phyloP scores from a whole-genome alignment of 257 asterid genomes.

The Solanum verrucosum region DNA sequence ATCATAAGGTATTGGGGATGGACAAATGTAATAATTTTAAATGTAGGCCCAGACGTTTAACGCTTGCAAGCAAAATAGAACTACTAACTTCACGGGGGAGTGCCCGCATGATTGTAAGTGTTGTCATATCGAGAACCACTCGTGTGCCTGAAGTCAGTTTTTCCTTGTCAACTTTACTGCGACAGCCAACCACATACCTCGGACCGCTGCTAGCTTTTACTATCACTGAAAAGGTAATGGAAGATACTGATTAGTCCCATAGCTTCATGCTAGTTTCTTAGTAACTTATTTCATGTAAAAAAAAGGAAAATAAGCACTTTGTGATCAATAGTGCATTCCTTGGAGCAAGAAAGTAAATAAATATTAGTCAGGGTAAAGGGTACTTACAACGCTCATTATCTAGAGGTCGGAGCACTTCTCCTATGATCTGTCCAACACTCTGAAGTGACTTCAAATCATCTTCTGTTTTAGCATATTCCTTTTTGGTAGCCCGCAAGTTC shows the following conservation, averaged over 20 bases:
- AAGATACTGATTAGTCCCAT: not conserved
- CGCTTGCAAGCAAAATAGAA: not conserved
- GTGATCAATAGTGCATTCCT: not conserved
- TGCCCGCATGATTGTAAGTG: conserved; percentile 95
- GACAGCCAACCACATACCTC: conserved; percentile 95
- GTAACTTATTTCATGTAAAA: not conserved
- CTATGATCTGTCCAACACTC: conserved; percentile 98
- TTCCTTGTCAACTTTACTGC: conserved; percentile 92
- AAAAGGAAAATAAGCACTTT: not conserved
- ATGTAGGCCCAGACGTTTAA: not conserved
- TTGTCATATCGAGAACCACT: conserved; percentile 96
- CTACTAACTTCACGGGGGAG: conserved; percentile 89
- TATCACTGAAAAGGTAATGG: conserved; percentile 42
- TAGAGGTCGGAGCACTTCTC: conserved; percentile 94
- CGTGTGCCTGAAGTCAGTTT: conserved; percentile 91
- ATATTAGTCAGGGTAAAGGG: conserved; percentile 1
- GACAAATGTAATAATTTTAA: not conserved
- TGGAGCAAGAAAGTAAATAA: not conserved
- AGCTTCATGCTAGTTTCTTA: not conserved
- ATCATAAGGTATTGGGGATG: not conserved
- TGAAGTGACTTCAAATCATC: conserved; percentile 96
- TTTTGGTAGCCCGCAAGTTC: conserved; percentile 59
- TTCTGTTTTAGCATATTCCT: conserved; percentile 87
- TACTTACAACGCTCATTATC: conserved; percentile 82
- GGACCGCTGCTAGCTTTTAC: conserved; percentile 98